Base-by-base conservation (phyloP, 139 green algal species). In the Limnomonas spitsbergensis region DNA sequence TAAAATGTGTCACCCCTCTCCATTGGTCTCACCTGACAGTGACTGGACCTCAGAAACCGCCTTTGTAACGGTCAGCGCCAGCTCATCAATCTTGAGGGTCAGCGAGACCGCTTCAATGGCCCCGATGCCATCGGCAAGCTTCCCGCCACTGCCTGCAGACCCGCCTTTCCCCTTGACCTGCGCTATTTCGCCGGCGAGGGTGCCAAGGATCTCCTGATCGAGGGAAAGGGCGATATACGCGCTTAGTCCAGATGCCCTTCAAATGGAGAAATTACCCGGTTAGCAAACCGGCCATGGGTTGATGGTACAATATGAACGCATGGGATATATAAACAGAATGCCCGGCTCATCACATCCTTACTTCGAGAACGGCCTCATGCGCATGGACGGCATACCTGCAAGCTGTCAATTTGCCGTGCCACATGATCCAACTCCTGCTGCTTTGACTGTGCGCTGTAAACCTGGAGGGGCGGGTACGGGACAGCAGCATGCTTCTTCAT, bases 401-500 rank as follows among this genome's bases (percentile, higher is more conserved):
- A 42, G 7, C 69, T 52, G 20, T 52, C 67, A 36, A 87, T 70
- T 52, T 87, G 82, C 27, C 36, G 29, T 14, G 61, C 47, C 38
- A 83, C 75, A 0, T 38, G 38, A 24, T 78, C 82, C 53, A 76
- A 7, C 53, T 84, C 78, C 42, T 87, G 73, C 56, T 87, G 82
- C 61, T 72, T 77, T 26, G 71, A 39, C 20, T 70, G 35, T n/a
- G 78, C 69, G 1, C 77, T 35, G 29, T 35, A 71, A 4, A 83
- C 69, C 47, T 61, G 47, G 20, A n/a, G n/a, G n/a, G n/a, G n/a
- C n/a, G n/a, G n/a, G n/a, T n/a, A 34, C 74, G 69, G 2, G 69
- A 75, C 75, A 81, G 69, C 53, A 84, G 75, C 40, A 79, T 74
- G 24, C 40, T 38, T n/a, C n/a, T n/a, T n/a, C n/a, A n/a, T n/a